Conservation (phyloP, 73 alveolate species). For the Paramecium octaurelia region DNA sequence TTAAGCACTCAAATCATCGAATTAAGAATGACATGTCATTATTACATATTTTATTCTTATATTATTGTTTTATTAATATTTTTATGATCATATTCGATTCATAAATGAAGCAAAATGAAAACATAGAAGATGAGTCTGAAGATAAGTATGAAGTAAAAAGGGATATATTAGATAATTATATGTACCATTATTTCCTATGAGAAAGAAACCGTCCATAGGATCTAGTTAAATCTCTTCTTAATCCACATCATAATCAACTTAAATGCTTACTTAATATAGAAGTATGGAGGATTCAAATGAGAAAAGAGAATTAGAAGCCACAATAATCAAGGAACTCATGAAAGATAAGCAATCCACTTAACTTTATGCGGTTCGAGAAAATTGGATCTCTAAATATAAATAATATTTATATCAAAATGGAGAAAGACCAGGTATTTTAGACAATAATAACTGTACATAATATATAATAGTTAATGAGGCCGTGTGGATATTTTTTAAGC, state of each 20-base stretch:
- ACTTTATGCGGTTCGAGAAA: background rate
- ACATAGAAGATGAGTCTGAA: conserved; percentile 19
- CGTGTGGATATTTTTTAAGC: conserved; percentile 26
- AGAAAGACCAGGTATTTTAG: conserved; percentile 3
- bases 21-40: background rate
- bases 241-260: conserved; percentile 1
- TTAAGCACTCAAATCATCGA: background rate
- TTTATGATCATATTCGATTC: background rate
- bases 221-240: background rate
- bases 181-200: conserved; percentile 13
- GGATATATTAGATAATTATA: background rate
- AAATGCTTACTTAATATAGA: background rate
- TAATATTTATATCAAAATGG: conserved; percentile 36
- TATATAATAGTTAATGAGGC: background rate
- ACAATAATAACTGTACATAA: background rate
- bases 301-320: background rate
- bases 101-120: background rate
- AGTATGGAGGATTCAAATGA: background rate
- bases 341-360: background rate
- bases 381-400: background rate
- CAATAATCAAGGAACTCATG: background rate
- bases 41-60: background rate
- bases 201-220: conserved; percentile 22
- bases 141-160: conserved; percentile 19
- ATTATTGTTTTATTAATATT: background rate